Evolutionary conservation across 805 yeast genomes (phyloP).

Genomic region (Zygosaccharomyces gambellarensis): DNA sequence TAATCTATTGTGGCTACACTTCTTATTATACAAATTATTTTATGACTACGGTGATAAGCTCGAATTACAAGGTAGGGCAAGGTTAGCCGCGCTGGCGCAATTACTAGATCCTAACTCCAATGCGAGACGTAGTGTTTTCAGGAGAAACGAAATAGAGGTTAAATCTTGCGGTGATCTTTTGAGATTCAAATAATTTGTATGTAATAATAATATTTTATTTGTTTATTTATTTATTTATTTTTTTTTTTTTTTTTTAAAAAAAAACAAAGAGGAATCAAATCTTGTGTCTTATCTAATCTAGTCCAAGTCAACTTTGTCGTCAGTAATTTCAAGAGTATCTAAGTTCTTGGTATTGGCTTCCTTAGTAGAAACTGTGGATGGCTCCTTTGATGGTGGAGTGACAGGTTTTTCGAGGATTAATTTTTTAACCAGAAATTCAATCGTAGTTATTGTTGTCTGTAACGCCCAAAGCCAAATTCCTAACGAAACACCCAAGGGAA

Average conservation of each 20-base stretch:
- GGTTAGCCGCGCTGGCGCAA: slow-evolving; percentile 17
- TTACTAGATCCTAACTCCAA: slow-evolving; percentile 12
- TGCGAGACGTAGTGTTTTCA: slow-evolving; percentile 14
- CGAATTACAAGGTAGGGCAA: slow-evolving; percentile 17
- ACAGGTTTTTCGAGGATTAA: slow-evolving; percentile 15
- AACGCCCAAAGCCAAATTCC: slow-evolving; percentile 36
- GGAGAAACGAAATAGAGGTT: slow-evolving; percentile 20
- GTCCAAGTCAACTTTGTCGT: slow-evolving; percentile 14
- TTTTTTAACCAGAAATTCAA: slow-evolving; percentile 27
- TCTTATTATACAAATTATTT: slow-evolving; percentile 48
- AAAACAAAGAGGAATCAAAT: no score
- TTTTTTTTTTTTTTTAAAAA: no score
- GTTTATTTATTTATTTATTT: no score
- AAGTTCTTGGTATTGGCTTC: not conserved
- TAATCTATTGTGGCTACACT: slow-evolving; percentile 62
- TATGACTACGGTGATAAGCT: slow-evolving; percentile 23
- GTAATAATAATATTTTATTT: slow-evolving; percentile 4
- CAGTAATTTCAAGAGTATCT: slow-evolving; percentile 9
- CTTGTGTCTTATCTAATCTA: not conserved
- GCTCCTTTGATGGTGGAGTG: slow-evolving; percentile 8
- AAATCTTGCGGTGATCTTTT: slow-evolving; percentile 23
- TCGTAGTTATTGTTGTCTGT: slow-evolving; percentile 25
- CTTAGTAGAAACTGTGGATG: not conserved
- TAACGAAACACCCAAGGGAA: slow-evolving; percentile 29
- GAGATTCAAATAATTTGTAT: slow-evolving; percentile 16